phyloP scores from a whole-genome alignment of 208 protist genomes.

The Tetramitus jugosus region DNA sequence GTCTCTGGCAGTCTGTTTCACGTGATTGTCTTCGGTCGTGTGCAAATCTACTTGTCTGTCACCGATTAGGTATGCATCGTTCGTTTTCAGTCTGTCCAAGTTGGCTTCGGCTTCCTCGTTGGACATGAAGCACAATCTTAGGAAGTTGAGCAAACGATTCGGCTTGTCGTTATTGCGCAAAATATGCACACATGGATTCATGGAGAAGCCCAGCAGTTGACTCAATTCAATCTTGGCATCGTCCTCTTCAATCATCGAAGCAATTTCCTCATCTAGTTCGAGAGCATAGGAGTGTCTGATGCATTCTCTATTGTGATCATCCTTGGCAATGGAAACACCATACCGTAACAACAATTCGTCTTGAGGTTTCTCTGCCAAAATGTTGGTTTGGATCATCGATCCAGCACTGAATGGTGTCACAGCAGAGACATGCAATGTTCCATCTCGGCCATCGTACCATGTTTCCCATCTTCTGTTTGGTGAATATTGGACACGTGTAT shows the following conservation, averaged over 20 bases:
- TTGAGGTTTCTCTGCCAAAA: not conserved
- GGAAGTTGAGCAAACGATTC: not conserved
- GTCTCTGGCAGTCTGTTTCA: not conserved
- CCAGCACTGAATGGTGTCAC: not conserved
- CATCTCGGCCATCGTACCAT: not conserved
- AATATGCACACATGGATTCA: not conserved
- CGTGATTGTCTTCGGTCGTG: not conserved
- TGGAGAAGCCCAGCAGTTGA: not conserved
- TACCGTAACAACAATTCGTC: not conserved
- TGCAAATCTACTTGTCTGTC: not conserved
- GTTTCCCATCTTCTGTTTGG: not conserved
- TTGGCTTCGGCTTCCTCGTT: not conserved
- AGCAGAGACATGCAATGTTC: not conserved
- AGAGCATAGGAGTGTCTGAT: not conserved
- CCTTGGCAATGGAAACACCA: not conserved
- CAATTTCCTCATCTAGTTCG: not conserved
- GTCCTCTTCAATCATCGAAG: not conserved
- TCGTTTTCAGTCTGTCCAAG: not conserved
- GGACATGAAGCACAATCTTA: not conserved
- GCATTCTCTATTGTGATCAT: no score
- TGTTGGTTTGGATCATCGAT: not conserved
- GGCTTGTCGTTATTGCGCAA: not conserved
- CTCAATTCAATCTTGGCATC: not conserved
- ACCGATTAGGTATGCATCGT: no score
- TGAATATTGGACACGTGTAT: no score